A percentile compares a stretch with the other conserved stretches of the same genome.
These are phyloP conservation scores for Malus sieversii DNA, from an alignment of 306 rosid species.

Conservation along the genomic window DNA sequence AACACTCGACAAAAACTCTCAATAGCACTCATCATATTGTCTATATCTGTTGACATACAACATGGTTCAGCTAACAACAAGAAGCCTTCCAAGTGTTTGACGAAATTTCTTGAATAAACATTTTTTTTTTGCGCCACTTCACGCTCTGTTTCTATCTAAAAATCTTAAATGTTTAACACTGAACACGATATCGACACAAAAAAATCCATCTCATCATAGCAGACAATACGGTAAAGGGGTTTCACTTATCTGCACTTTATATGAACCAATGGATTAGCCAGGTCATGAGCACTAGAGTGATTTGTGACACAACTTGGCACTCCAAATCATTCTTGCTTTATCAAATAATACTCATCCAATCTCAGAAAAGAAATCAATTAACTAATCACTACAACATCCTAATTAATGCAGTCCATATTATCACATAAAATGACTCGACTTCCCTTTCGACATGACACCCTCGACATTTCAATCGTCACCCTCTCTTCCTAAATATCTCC, in stretches of 20 bases:
- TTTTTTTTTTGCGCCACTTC: too few species aligned
- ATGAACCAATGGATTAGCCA: slow-evolving; percentile 24
- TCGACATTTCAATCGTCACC: not conserved
- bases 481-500: too few species aligned
- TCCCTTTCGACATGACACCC: not conserved
- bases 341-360: not conserved
- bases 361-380: not conserved
- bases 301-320: slow-evolving; percentile 18
- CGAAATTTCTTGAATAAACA: too few species aligned
- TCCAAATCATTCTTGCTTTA: not conserved
- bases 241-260: slow-evolving; percentile 32
- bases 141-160: too few species aligned
- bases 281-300: slow-evolving; percentile 13
- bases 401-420: not conserved
- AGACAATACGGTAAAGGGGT: slow-evolving; percentile 19
- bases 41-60: too few species aligned
- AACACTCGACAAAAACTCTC: too few species aligned
- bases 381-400: not conserved
- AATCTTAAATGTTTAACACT: too few species aligned
- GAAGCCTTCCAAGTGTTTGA: too few species aligned
- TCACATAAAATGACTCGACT: not conserved
- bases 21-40: too few species aligned
- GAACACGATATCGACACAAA: slow-evolving; percentile 12
- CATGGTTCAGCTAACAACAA: too few species aligned
- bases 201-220: slow-evolving; percentile 24